Percentiles rank a stretch among this genome's conserved stretches.
Conservation (phyloP, 2,329 filamentous ascomycete species). For the Cadophora gregata region DNA sequence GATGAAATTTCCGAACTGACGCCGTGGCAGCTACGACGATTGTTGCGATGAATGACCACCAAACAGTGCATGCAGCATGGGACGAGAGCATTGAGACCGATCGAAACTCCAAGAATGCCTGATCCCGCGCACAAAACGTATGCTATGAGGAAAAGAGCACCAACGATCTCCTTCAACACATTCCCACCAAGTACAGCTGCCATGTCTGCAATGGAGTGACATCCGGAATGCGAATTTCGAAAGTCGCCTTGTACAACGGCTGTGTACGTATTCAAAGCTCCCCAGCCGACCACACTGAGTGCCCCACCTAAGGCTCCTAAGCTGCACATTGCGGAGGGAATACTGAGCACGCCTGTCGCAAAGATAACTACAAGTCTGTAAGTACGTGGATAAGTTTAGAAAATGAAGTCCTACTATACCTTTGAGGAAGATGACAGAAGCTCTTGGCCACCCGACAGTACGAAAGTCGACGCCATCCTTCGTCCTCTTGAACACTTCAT, state of each 20-base stretch:
- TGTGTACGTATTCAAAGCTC: constrained; percentile 47
- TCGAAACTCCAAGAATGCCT: constrained; percentile 64
- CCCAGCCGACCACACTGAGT: constrained; percentile 51
- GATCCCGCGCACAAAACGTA: constrained; percentile 62
- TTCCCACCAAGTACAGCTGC: constrained; percentile 59
- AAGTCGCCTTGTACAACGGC: constrained; percentile 57
- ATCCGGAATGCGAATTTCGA: constrained; percentile 55
- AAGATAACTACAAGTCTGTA: constrained; percentile 41
- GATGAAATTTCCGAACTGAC: constrained; percentile 62
- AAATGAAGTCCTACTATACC: constrained; percentile 20
- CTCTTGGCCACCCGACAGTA: constrained; percentile 55
- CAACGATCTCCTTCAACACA: constrained; percentile 58
- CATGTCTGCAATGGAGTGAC: constrained; percentile 64
- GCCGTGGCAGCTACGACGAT: constrained; percentile 55
- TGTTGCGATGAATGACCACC: constrained; percentile 60
- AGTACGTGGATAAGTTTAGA: background rate
- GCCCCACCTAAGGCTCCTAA: constrained; percentile 52
- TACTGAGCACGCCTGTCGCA: constrained; percentile 51
- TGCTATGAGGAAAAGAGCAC: constrained; percentile 61
- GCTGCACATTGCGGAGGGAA: constrained; percentile 51
- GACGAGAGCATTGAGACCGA: constrained; percentile 64
- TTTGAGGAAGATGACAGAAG: constrained; percentile 55
- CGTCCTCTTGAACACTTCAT: constrained; percentile 53
- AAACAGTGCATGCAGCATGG: constrained; percentile 64
- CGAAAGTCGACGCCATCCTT: constrained; percentile 53